Evolutionary conservation across 371 early-diverging fungal species (phyloP), one percentile per base, ranked within the genome.

Genomic region (Mycotypha africana): DNA sequence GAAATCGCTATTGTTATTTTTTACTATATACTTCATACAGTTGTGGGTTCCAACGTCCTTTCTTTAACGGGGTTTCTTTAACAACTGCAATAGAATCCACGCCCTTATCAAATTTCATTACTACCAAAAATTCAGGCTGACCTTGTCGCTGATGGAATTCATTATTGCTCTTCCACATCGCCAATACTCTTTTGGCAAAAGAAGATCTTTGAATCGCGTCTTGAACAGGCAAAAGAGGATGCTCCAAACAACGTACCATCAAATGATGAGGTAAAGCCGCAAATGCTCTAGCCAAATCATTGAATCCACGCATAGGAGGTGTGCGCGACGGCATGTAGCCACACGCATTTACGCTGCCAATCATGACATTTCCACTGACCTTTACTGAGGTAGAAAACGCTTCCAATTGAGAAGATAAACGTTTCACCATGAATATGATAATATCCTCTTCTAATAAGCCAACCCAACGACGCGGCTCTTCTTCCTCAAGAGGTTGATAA

Each of bases 161-260:
- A 4, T 45, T 48, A 23, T 42, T 34, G 17, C 38, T 36, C 14
- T 26, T 45, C 7, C 42, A 44, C 16, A 55, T 46, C 0, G 40
- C 30, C 12, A 60, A 38, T 15, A 60, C 67, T 11, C 52, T 45
- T 24, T 56, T 51, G 1, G 65, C 71, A 53, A 70, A 64, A 16
- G 45, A 44, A 15, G 51, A 54, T 7, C 71, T 52, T 24, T 66
- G 62, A 20, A 70, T 52, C 5, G 46, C 51, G 28, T 62, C 63
- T 17, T 63, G 67, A 9, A 62, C 64, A 17, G 62, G 52, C 16
- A 70, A 43, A 11, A 54, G 53, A 6, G 45, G 45, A 42, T 66
- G 65, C 37, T 70, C 71, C 21, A 70, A 31, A 34, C 67, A 66
- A 7, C 57, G 56, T 32, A 61, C 64, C 56, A 70, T 52, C 22